Evolutionary conservation across 1,284 basidiomycete species (phyloP).

Genomic region (Ustilago xerochloae): DNA sequence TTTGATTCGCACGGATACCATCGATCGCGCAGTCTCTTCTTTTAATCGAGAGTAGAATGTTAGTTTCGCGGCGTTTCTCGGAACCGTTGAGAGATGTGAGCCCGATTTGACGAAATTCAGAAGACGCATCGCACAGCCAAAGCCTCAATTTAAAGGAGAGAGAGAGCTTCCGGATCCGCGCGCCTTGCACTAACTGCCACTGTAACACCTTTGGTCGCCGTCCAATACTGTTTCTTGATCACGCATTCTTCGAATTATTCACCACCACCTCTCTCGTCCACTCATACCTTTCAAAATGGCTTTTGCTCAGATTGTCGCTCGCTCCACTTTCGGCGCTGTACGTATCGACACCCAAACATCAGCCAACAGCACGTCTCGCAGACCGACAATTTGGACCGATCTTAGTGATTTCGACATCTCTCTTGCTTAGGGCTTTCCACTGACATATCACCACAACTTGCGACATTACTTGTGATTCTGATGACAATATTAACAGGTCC

Average conservation of each 20-base stretch:
- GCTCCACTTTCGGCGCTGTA: conserved; percentile 51
- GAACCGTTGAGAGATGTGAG: conserved; percentile 8
- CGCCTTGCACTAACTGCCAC: neutral
- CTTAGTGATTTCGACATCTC: conserved; percentile 1
- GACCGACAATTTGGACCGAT: neutral
- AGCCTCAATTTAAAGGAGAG: neutral
- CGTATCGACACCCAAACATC: conserved; percentile 14
- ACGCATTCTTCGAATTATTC: no score
- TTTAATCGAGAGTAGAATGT: conserved; percentile 1
- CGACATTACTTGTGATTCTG: neutral
- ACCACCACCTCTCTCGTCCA: neutral
- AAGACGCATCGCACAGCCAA: conserved; percentile 8
- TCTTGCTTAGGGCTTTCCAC: conserved; percentile 3
- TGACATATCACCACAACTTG: conserved; percentile 10
- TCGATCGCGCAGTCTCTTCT: neutral
- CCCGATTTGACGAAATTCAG: conserved; percentile 2
- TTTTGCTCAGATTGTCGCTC: conserved; percentile 40
- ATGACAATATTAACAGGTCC: conserved; percentile 32
- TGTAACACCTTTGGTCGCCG: conserved; percentile 14
- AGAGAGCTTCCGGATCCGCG: conserved; percentile 16
- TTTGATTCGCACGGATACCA: conserved; percentile 18
- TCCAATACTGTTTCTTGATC: no score
- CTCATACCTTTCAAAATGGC: conserved; percentile 26
- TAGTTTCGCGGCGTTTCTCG: conserved; percentile 33
- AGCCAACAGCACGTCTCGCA: neutral